phyloP scores from a whole-genome alignment of 2,329 filamentous ascomycete genomes.

The Pyrenochaeta sp. region DNA sequence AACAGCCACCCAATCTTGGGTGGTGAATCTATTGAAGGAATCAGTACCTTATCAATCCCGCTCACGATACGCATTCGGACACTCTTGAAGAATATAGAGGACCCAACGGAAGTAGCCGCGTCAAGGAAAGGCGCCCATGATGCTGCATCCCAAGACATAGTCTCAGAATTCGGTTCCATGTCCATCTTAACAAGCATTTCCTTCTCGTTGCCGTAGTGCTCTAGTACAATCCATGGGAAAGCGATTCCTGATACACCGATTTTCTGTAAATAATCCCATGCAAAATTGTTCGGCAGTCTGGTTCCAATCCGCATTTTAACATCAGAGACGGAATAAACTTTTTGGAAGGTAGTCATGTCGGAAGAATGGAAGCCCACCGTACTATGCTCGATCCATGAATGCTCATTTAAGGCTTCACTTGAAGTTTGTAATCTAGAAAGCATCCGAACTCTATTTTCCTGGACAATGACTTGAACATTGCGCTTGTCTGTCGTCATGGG shows the following conservation, averaged over 20 bases:
- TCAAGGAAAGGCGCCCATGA: constrained; percentile 54
- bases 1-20: constrained; percentile 50
- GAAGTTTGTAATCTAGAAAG: constrained; percentile 41
- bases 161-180: constrained; percentile 31
- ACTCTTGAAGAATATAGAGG: constrained; percentile 49
- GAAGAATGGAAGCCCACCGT: constrained; percentile 20
- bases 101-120: constrained; percentile 54
- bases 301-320: constrained; percentile 39
- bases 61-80: constrained; percentile 49
- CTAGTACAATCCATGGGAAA: constrained; percentile 53
- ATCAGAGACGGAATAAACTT: constrained; percentile 30
- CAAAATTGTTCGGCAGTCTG: constrained; percentile 44
- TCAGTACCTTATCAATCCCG: constrained; percentile 35
- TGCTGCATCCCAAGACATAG: constrained; percentile 33
- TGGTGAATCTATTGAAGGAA: constrained; percentile 17
- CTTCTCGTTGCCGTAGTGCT: constrained; percentile 49
- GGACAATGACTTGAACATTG: constrained; percentile 49
- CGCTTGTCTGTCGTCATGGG: constrained; percentile 44
- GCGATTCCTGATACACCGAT: constrained; percentile 54
- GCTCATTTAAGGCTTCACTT: constrained; percentile 10
- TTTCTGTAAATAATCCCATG: constrained; percentile 50
- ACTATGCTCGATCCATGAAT: constrained; percentile 48
- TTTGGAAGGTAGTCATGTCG: constrained; percentile 12
- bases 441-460: constrained; percentile 43
- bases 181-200: constrained; percentile 56